A percentile compares a stretch with the other conserved stretches of the same genome.
Conservation (phyloP, 1,284 basidiomycete genomes). For the Quambalaria eucalypti region DNA sequence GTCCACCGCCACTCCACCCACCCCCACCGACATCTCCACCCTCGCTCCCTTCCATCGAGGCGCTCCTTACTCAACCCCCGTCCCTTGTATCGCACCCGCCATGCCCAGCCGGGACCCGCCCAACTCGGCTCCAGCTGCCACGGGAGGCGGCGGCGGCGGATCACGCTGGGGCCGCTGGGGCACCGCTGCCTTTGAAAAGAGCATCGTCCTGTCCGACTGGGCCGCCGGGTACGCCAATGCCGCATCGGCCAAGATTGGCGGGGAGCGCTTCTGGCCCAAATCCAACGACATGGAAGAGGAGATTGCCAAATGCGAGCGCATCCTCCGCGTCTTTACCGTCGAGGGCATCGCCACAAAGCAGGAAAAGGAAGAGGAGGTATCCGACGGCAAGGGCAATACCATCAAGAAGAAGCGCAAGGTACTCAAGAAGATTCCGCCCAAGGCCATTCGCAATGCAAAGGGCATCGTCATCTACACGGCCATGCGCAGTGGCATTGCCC, state of each 20-base stretch:
- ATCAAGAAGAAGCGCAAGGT: conserved; percentile 49
- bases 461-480: conserved; percentile 52
- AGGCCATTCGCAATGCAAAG: conserved; percentile 50
- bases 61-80: too few species aligned
- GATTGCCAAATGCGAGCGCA: conserved; percentile 53
- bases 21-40: too few species aligned
- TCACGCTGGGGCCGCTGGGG: conserved; percentile 22
- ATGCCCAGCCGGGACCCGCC: too few species aligned
- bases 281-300: conserved; percentile 52
- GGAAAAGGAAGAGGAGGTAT: conserved; percentile 18
- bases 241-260: conserved; percentile 45
- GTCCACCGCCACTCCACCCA: too few species aligned
- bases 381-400: conserved; percentile 19
- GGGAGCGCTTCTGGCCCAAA: conserved; percentile 53
- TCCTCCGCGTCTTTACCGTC: conserved; percentile 46
- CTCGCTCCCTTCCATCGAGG: too few species aligned
- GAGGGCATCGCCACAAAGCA: conserved; percentile 30
- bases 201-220: conserved; percentile 38
- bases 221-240: conserved; percentile 37
- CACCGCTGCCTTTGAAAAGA: conserved; percentile 25
- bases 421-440: conserved; percentile 52
- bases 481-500: conserved; percentile 52
- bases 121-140: too few species aligned
- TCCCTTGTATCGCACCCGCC: too few species aligned
- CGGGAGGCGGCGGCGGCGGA: too few species aligned